Evolutionary conservation across 1,284 basidiomycete species (phyloP).

Genomic region (Golubevia sp.): DNA sequence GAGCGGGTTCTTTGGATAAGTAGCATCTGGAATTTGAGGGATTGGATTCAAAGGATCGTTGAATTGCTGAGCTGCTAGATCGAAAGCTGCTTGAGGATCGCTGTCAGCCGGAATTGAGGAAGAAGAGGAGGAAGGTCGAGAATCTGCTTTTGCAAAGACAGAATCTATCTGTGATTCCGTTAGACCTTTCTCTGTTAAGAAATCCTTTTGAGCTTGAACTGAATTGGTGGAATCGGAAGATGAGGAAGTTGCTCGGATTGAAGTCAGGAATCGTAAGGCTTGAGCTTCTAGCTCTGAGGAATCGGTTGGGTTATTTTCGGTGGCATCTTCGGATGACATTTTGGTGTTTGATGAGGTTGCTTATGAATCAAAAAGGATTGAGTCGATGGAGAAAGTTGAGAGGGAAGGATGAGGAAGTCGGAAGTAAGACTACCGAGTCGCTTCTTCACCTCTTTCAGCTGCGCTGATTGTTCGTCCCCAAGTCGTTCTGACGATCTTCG

Average conservation of each 20-base stretch:
- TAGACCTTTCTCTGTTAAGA: slow-evolving; percentile 47
- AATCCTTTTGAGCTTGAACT: slow-evolving; percentile 31
- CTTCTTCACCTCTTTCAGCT: too few species aligned
- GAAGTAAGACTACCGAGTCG: too few species aligned
- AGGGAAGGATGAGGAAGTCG: too few species aligned
- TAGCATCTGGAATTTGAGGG: slow-evolving; percentile 19
- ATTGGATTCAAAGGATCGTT: slow-evolving; percentile 35
- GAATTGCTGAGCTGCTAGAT: slow-evolving; percentile 31
- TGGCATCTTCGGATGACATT: too few species aligned
- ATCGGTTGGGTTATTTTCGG: too few species aligned
- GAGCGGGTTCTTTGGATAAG: slow-evolving; percentile 48
- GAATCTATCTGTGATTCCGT: slow-evolving; percentile 36
- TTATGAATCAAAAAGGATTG: too few species aligned
- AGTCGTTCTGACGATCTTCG: too few species aligned
- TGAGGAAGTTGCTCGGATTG: slow-evolving; percentile 21
- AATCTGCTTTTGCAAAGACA: slow-evolving; percentile 33
- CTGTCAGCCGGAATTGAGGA: background rate
- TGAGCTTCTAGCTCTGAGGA: slow-evolving; percentile 42
- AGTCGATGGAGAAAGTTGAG: too few species aligned
- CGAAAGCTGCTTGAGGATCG: slow-evolving; percentile 10
- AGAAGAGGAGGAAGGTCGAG: background rate
- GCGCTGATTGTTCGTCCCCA: too few species aligned
- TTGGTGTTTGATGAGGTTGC: too few species aligned
- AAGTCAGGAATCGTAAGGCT: slow-evolving; percentile 53
- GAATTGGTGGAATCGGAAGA: slow-evolving; percentile 18